Conservation (phyloP, 805 yeast genomes). For the Yamadazyma laniorum region DNA sequence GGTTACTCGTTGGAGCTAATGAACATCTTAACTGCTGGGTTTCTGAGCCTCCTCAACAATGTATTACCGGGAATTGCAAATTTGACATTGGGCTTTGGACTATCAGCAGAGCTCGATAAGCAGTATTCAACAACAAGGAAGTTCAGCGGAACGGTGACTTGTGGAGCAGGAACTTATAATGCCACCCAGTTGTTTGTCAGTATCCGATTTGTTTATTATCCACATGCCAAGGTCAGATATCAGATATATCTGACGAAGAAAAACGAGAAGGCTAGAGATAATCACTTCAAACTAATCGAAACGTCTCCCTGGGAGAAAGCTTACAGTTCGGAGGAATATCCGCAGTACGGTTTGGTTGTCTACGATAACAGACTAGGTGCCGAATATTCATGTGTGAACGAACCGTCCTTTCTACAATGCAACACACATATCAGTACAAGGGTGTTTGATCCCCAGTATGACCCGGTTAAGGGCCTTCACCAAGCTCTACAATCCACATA, state of each 20-base stretch:
- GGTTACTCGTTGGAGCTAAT: slow-evolving; percentile 3
- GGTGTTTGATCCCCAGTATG: slow-evolving; percentile 44
- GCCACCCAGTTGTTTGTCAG: slow-evolving; percentile 13
- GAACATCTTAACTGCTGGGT: slow-evolving; percentile 5
- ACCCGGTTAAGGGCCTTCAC: slow-evolving; percentile 62
- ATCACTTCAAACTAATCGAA: not conserved
- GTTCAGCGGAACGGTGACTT: slow-evolving; percentile 11
- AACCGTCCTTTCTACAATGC: slow-evolving; percentile 2
- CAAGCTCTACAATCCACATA: slow-evolving; percentile 4
- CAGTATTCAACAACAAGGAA: not conserved
- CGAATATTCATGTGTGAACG: slow-evolving; percentile 15
- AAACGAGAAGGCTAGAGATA: not conserved
- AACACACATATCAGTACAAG: not conserved
- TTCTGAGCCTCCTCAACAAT: slow-evolving; percentile 1
- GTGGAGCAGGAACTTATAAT: slow-evolving; percentile 9
- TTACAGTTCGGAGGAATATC: slow-evolving; percentile 5
- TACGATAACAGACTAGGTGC: slow-evolving; percentile 13
- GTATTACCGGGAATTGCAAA: slow-evolving; percentile 4
- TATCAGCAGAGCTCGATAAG: not conserved
- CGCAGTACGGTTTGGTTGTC: slow-evolving; percentile 12
- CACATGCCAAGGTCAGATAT: slow-evolving; percentile 12
- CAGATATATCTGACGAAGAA: slow-evolving; percentile 2
- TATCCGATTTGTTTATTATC: slow-evolving; percentile 9
- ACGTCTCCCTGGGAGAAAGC: slow-evolving; percentile 10
- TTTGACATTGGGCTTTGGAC: slow-evolving; percentile 2